phyloP scores from a whole-genome alignment of 495 filamentous ascomycete species.

The Hamigera avellanea region DNA sequence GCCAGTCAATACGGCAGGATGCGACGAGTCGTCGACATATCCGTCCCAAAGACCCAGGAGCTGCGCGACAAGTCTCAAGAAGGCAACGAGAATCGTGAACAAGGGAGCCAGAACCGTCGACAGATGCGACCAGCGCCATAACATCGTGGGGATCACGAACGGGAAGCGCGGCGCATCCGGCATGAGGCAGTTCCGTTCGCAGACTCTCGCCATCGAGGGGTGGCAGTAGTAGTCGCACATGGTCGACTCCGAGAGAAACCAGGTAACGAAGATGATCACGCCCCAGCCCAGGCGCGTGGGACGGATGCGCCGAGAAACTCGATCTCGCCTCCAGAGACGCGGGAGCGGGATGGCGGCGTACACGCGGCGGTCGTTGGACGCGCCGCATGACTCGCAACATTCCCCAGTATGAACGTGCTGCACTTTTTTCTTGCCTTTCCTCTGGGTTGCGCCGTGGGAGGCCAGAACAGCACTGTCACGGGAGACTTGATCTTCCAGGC shows the following conservation, averaged over 20 bases:
- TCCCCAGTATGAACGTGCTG: conserved; percentile 3
- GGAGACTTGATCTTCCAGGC: conserved; percentile 49
- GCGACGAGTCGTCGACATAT: conserved; percentile 26
- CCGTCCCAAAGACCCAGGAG: conserved; percentile 32
- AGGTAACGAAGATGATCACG: conserved; percentile 32
- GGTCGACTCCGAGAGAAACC: conserved; percentile 47
- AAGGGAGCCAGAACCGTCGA: conserved; percentile 20
- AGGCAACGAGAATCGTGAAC: conserved; percentile 19
- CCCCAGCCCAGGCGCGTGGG: conserved; percentile 48
- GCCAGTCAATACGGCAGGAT: conserved; percentile 16
- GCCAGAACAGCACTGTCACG: conserved; percentile 17
- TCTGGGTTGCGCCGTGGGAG: conserved; percentile 6
- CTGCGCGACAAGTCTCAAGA: conserved; percentile 22
- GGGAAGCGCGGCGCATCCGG: conserved; percentile 35
- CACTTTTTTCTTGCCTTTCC: conserved; percentile 4
- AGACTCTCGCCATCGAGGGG: conserved; percentile 33
- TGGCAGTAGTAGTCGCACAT: conserved; percentile 55
- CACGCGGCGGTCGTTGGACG: conserved; percentile 13
- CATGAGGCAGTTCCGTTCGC: conserved; percentile 33
- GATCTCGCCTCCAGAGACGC: conserved; percentile 39
- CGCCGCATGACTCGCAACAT: conserved; percentile 18
- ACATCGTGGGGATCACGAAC: conserved; percentile 34
- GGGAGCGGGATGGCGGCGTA: conserved; percentile 44
- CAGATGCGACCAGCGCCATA: conserved; percentile 33
- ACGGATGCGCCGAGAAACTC: conserved; percentile 26